phyloP scores from a whole-genome alignment of 1,284 basidiomycete species.

The Dichomitus squalens region DNA sequence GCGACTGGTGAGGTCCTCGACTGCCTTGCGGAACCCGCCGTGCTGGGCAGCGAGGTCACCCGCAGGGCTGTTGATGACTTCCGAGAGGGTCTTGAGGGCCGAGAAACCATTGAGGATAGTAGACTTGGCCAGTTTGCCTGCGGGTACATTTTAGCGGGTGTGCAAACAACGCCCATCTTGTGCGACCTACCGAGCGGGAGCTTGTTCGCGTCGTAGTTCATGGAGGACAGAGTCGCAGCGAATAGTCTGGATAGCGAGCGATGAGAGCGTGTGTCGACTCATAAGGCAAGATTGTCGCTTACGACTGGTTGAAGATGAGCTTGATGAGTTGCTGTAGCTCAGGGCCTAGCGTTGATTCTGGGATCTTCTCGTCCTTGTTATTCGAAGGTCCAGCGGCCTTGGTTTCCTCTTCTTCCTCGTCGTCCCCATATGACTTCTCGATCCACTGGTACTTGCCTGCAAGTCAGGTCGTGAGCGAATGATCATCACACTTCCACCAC shows the following conservation, averaged over 20 bases:
- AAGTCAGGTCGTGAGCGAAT: background rate
- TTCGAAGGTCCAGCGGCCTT: constrained; percentile 30
- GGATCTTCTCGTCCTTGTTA: constrained; percentile 47
- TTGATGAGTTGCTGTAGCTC: constrained; percentile 59
- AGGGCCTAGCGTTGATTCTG: constrained; percentile 46
- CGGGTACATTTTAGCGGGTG: constrained; percentile 1
- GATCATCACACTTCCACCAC: background rate
- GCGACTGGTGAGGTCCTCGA: constrained; percentile 48
- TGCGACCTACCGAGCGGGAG: constrained; percentile 53
- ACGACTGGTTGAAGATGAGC: constrained; percentile 60
- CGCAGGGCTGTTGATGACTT: constrained; percentile 51
- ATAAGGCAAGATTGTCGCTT: constrained; percentile 12
- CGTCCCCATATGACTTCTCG: constrained; percentile 54
- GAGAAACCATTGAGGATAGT: constrained; percentile 61
- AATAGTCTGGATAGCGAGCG: constrained; percentile 43
- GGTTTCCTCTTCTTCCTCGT: constrained; percentile 39
- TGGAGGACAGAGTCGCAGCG: constrained; percentile 58
- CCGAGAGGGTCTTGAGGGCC: constrained; percentile 61
- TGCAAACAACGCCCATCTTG: background rate
- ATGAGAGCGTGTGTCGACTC: background rate
- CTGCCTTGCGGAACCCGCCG: constrained; percentile 44
- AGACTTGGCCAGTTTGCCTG: constrained; percentile 58
- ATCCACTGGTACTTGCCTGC: constrained; percentile 65
- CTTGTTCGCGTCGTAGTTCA: constrained; percentile 75
- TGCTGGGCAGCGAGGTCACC: constrained; percentile 40